Base-by-base conservation (phyloP, 2,329 filamentous ascomycete species). In the Claviceps lovelessii region DNA sequence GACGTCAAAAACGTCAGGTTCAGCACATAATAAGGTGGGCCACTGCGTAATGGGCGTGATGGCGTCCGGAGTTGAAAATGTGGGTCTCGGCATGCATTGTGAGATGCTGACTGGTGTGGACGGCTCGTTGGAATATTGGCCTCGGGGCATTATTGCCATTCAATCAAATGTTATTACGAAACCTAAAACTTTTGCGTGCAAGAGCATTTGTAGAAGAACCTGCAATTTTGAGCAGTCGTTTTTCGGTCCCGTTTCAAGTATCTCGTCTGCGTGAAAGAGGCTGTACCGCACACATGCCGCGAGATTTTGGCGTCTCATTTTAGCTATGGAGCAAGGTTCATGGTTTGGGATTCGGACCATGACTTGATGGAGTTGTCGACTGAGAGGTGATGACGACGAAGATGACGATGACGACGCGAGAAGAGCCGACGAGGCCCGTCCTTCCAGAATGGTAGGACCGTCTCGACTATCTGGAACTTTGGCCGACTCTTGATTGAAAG, bases 31-130 rank as follows among this genome's bases (percentile, higher is more conserved):
- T 33, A 54, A 53, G 55, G 68, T 69, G 68, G 68, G 67, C 63
- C 68, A 68, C 64, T 70, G 68, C 67, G 68, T 70, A 70, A 70
- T 69, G 63, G 65, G 61, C 51, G 54, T 51, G 47, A 31, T 33
- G 29, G 46, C 29, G 46, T 45, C 31, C 23, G 44, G 44, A 31
- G 48, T 19, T 44, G n/a, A 33, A 33, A 54, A 49, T 35, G 44
- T 55, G 53, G 49, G 53, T 46, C 47, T 10, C 28, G 13, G 46
- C 35, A 42, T n/a, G 45, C 45, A 39, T 42, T 46, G 51, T 29
- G 19, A 2, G 28, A 29, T 13, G 23, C 42, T 23, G 19, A 45
- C 15, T 19, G 42, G 19, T 19, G 42, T 45, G 19, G 23, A 28
- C 42, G n/a, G 42, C 42, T 41, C 15, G 42, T 45, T 45, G 5